A percentile compares a stretch with the other conserved stretches of the same genome.
Evolutionary conservation across 176 grass and related monocot genomes (phyloP).

Genomic region (Triticum aestivum): DNA sequence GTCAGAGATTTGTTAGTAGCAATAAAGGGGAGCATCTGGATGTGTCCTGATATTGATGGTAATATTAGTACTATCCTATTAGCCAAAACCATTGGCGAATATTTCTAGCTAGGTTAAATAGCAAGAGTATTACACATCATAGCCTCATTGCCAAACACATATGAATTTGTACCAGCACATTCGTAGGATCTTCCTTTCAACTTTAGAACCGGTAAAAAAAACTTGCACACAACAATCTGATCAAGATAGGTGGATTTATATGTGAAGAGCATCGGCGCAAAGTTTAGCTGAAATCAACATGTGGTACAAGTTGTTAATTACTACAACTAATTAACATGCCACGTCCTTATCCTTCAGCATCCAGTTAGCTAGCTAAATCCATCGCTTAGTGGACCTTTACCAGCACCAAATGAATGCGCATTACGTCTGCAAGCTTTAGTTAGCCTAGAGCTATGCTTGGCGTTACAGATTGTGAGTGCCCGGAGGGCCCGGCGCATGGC

Average conservation of each 20-base stretch:
- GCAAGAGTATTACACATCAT: not conserved
- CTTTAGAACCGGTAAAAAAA: not conserved
- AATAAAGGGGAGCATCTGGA: conserved; percentile 33
- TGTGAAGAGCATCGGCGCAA: not conserved
- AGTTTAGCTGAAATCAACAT: not conserved
- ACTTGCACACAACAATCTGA: not conserved
- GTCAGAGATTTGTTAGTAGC: conserved; percentile 27
- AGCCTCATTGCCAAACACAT: not conserved
- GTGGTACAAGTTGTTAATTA: conserved; percentile 7
- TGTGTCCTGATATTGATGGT: conserved; percentile 1
- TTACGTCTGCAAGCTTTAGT: conserved; percentile 45
- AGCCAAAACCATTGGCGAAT: not conserved
- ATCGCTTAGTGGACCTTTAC: conserved; percentile 55
- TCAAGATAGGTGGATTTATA: not conserved
- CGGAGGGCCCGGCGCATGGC: not conserved
- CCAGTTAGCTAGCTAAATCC: conserved; percentile 31
- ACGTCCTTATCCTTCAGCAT: conserved; percentile 42
- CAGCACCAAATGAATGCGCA: conserved; percentile 32
- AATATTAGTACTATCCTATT: not conserved
- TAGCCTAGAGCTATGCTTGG: conserved; percentile 14
- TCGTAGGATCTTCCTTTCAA: not conserved
- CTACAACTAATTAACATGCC: conserved; percentile 1
- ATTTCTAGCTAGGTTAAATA: conserved; percentile 8
- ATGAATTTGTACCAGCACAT: not conserved
- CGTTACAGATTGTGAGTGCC: conserved; percentile 27